Conservation (phyloP, 225 moss, liverwort and hornwort species). For the Physcomitrellopsis africana region DNA sequence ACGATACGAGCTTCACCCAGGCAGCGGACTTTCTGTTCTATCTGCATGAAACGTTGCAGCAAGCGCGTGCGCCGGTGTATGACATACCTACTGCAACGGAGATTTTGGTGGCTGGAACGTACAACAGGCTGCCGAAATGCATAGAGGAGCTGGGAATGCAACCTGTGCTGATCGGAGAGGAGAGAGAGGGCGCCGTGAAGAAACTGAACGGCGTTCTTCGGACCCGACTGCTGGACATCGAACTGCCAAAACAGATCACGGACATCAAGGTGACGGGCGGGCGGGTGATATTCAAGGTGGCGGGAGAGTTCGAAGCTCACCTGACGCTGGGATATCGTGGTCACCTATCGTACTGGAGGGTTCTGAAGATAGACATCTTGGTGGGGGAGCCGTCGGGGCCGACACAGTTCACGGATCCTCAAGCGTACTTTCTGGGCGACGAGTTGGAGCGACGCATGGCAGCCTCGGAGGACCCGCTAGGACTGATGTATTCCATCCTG, state of each 20-base stretch:
- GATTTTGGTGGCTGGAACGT: conserved; percentile 84
- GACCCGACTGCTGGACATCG: conserved; percentile 79
- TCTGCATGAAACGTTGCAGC: conserved; percentile 94
- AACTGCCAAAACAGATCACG: conserved; percentile 83
- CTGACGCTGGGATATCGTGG: conserved; percentile 94
- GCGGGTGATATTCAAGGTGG: conserved; percentile 73
- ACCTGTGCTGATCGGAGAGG: conserved; percentile 75
- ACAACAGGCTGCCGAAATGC: conserved; percentile 88
- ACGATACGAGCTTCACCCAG: conserved; percentile 96
- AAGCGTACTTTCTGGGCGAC: conserved; percentile 84
- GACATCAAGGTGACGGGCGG: conserved; percentile 82
- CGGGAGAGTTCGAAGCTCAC: conserved; percentile 94
- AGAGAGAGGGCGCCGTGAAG: conserved; percentile 77
- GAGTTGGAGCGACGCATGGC: conserved; percentile 97
- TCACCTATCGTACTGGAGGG: conserved; percentile 82
- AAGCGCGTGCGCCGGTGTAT: conserved; percentile 93
- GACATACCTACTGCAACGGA: conserved; percentile 91
- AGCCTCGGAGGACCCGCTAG: conserved; percentile 91
- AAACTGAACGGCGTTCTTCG: conserved; percentile 90
- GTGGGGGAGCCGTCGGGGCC: conserved; percentile 83
- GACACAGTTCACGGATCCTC: conserved; percentile 76
- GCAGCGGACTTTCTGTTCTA: conserved; percentile 98
- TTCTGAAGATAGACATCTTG: conserved; percentile 82
- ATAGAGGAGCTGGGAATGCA: conserved; percentile 94
- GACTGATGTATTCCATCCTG: conserved; percentile 83